Percentiles rank a stretch among this genome's conserved stretches.
These are phyloP conservation scores for Populus davidiana DNA, from an alignment of 345 rosid species.

Conservation along the genomic window DNA sequence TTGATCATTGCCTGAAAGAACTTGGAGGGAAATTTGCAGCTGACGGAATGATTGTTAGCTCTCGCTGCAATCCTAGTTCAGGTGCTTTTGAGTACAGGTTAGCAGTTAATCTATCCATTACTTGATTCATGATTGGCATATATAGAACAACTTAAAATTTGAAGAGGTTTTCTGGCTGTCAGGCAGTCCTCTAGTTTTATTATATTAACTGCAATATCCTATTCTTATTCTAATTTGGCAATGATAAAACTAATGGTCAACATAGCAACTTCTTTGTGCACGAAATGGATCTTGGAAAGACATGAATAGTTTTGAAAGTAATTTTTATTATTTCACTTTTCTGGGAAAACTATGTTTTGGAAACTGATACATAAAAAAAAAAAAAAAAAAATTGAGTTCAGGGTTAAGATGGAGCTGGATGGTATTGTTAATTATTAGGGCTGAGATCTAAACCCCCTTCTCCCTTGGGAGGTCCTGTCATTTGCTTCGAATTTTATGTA, in stretches of 20 bases:
- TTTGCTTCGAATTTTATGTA: neutral
- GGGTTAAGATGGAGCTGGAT: neutral
- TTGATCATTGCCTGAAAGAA: slow-evolving; percentile 55
- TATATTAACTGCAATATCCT: neutral
- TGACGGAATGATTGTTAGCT: slow-evolving; percentile 42
- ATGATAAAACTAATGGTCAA: neutral
- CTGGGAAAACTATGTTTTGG: neutral
- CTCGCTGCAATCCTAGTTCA: slow-evolving; percentile 44
- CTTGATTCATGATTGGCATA: neutral
- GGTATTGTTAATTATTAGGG: neutral
- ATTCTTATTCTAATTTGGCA: neutral
- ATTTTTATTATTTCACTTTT: neutral
- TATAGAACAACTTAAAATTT: neutral
- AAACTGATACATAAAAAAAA: neutral
- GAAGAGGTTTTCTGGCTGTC: neutral
- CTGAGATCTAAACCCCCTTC: neutral
- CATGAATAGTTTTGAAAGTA: neutral
- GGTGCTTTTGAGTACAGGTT: slow-evolving; percentile 60
- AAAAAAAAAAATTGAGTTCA: neutral
- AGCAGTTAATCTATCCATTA: neutral
- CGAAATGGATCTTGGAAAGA: neutral
- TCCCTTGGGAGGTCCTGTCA: neutral
- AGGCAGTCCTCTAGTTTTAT: neutral
- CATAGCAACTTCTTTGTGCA: neutral
- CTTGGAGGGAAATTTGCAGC: slow-evolving; percentile 46